A percentile compares a stretch with the other conserved stretches of the same genome.
Conservation (phyloP, 768 basidiomycete genomes). For the Dacryopinax primogenitus region DNA sequence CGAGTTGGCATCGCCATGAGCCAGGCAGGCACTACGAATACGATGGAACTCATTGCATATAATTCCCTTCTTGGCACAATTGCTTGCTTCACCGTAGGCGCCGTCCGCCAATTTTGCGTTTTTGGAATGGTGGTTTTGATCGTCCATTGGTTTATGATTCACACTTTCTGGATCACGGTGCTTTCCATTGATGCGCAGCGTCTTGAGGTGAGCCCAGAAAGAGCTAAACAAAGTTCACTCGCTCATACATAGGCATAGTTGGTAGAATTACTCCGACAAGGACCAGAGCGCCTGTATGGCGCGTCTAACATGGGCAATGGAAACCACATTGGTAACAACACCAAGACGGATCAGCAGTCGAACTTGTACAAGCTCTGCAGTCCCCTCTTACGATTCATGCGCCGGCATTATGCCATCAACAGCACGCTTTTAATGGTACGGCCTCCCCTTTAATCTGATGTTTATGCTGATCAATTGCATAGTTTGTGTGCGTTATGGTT, state of each 20-base stretch:
- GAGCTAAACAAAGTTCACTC: background rate
- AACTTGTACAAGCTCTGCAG: background rate
- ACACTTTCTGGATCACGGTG: constrained; percentile 90
- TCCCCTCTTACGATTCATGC: background rate
- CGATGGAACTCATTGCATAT: constrained; percentile 81
- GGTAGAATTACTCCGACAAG: constrained; percentile 72
- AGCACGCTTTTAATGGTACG: constrained; percentile 59
- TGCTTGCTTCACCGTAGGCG: constrained; percentile 56
- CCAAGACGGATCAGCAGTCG: background rate
- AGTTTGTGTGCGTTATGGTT: background rate
- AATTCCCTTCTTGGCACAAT: constrained; percentile 66
- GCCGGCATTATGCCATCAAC: constrained; percentile 9
- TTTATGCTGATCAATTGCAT: constrained; percentile 33
- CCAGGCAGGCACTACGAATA: constrained; percentile 79
- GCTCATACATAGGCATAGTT: constrained; percentile 36
- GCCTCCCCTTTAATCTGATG: constrained; percentile 36
- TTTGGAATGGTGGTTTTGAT: constrained; percentile 91
- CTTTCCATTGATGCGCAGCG: constrained; percentile 92
- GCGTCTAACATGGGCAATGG: constrained; percentile 26
- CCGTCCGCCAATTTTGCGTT: constrained; percentile 81
- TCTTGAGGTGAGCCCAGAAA: constrained; percentile 47
- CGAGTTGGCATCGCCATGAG: constrained; percentile 85
- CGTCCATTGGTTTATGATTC: constrained; percentile 93
- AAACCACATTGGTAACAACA: constrained; percentile 15
- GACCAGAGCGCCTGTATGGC: constrained; percentile 42